Conservation (phyloP, 306 rosid genomes). For the Fragaria vesca region DNA sequence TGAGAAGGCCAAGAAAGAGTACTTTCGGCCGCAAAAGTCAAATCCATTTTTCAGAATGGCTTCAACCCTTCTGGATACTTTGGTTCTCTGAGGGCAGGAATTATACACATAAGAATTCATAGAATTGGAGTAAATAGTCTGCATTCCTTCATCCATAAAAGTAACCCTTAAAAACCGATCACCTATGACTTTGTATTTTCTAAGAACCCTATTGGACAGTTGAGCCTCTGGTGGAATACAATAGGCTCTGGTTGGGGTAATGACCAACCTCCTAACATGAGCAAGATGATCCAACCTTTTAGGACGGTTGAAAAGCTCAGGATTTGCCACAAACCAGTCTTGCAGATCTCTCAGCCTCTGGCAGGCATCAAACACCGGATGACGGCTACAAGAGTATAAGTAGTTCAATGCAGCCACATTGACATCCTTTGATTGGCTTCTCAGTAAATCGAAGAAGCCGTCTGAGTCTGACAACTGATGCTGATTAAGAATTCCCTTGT, state of each 20-base stretch:
- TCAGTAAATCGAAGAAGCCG: conserved; percentile 52
- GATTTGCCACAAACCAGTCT: conserved; percentile 62
- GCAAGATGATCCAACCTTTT: conserved; percentile 48
- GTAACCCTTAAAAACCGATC: conserved; percentile 80
- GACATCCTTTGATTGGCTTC: conserved; percentile 53
- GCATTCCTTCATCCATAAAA: conserved; percentile 92
- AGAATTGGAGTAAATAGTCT: conserved; percentile 48
- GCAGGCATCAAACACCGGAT: conserved; percentile 58
- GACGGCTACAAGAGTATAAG: conserved; percentile 49
- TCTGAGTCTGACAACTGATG: conserved; percentile 53
- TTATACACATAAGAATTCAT: conserved; percentile 51
- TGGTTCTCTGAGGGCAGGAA: conserved; percentile 56
- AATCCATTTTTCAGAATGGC: conserved; percentile 55
- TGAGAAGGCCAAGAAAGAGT: conserved; percentile 80
- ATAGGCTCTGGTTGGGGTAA: conserved; percentile 81
- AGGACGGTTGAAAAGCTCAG: conserved; percentile 54
- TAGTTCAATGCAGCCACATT: conserved; percentile 75
- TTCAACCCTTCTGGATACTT: conserved; percentile 47
- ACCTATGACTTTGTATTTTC: conserved; percentile 54
- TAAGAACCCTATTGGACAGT: conserved; percentile 77
- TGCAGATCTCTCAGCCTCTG: conserved; percentile 58
- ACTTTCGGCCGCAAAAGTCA: conserved; percentile 59
- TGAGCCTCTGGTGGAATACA: conserved; percentile 80
- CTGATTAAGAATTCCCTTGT: conserved; percentile 66
- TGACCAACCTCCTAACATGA: conserved; percentile 72